Evolutionary conservation across 176 grass and related monocot species (phyloP).

Genomic region (Zea mays): Zm-B73-REFERENCE-NAM-5.0 NC_050097.1:228982501-228983000

Average conservation of each 20-base stretch:
- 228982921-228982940: not conserved
- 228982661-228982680: constrained; percentile 72
- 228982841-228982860: constrained; percentile 87
- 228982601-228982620: constrained; percentile 74
- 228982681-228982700: constrained; percentile 63
- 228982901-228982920: not conserved
- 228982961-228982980: not conserved
- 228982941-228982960: not conserved
- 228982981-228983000: not conserved
- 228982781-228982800: not conserved
- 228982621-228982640: constrained; percentile 84
- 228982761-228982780: too few relatives aligned
- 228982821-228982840: constrained; percentile 83
- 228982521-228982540: not conserved
- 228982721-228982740: not conserved
- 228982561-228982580: not conserved
- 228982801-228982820: constrained; percentile 8
- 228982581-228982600: constrained; percentile 64
- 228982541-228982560: constrained; percentile 1
- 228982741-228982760: not conserved
- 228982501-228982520: not conserved
- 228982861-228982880: constrained; percentile 68
- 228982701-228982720: constrained; percentile 65
- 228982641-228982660: constrained; percentile 73
- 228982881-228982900: constrained; percentile 51